Evolutionary conservation across 805 yeast species (phyloP).

Genomic region (Yarrowia divulgata): DNA sequence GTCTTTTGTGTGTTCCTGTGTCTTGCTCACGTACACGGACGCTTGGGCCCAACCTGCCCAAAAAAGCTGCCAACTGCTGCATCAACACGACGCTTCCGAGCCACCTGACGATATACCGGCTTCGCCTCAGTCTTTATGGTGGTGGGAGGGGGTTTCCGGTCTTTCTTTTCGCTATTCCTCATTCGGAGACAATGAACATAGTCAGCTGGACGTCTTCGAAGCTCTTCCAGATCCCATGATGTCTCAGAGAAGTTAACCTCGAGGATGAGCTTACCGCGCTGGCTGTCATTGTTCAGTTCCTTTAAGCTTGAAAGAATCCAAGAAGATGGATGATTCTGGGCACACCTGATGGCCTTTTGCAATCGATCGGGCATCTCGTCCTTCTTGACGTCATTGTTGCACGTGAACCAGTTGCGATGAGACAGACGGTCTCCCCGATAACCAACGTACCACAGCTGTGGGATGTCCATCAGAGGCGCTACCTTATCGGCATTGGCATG

Average conservation of each 20-base stretch:
- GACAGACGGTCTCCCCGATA: conserved; percentile 7
- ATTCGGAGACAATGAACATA: conserved; percentile 24
- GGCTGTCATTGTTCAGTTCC: conserved; percentile 14
- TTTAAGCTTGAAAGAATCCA: conserved; percentile 26
- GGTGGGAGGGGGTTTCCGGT: background rate
- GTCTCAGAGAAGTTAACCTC: conserved; percentile 18
- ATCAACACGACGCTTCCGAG: conserved; percentile 2
- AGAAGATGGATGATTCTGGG: conserved; percentile 20
- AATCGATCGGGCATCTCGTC: conserved; percentile 4
- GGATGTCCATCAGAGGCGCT: background rate
- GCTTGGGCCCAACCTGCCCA: conserved; percentile 13
- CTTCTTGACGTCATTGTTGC: background rate
- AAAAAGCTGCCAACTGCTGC: background rate
- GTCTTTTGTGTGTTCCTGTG: too few species aligned
- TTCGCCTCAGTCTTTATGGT: background rate
- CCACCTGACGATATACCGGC: conserved; percentile 14
- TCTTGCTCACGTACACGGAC: background rate
- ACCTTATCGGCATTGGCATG: conserved; percentile 5
- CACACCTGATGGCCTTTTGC: conserved; percentile 12
- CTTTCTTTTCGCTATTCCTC: background rate
- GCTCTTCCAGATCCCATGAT: conserved; percentile 16
- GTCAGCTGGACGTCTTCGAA: conserved; percentile 7
- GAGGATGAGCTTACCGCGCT: conserved; percentile 7
- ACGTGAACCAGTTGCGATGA: conserved; percentile 25
- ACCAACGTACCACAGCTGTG: conserved; percentile 26